These are phyloP conservation scores for Camelina neglecta DNA, from an alignment of 345 rosid species.

Conservation along the genomic window DNA sequence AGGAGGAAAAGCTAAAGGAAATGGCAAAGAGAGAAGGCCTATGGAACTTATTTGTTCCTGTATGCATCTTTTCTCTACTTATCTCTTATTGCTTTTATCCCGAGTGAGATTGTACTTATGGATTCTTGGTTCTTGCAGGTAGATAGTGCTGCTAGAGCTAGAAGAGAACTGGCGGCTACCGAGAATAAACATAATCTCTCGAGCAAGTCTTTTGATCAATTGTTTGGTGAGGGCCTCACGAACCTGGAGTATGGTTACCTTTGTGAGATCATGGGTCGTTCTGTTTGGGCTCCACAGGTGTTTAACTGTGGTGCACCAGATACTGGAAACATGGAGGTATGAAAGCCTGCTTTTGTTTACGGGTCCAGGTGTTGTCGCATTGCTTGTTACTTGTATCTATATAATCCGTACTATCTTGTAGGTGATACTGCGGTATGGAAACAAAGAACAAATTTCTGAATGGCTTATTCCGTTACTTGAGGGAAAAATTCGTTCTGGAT, in stretches of 20 bases:
- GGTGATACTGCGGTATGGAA: constrained; percentile 93
- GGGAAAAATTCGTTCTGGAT: constrained; percentile 94
- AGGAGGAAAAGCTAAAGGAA: constrained; percentile 87
- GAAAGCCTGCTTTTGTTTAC: constrained; percentile 7
- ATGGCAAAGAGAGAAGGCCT: constrained; percentile 89
- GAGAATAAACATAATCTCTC: constrained; percentile 46
- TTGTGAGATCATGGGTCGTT: constrained; percentile 98
- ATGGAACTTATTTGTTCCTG: constrained; percentile 95
- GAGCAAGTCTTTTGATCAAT: constrained; percentile 46
- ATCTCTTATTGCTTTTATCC: constrained; percentile 13
- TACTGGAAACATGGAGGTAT: constrained; percentile 99
- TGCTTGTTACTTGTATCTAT: no score
- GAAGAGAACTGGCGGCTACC: constrained; percentile 58
- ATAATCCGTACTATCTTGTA: constrained; percentile 26
- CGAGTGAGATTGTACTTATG: constrained; percentile 9
- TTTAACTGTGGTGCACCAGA: constrained; percentile 98
- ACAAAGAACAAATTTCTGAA: constrained; percentile 75
- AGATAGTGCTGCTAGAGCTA: constrained; percentile 87
- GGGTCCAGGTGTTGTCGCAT: background rate
- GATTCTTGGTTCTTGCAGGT: constrained; percentile 56
- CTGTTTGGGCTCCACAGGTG: constrained; percentile 94
- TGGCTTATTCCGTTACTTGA: constrained; percentile 96
- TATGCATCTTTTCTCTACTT: constrained; percentile 45
- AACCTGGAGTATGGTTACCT: constrained; percentile 96
- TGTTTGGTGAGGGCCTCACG: constrained; percentile 92